Evolutionary conservation across 306 rosid species (phyloP).

Genomic region (Inga oerstediana): DNA sequence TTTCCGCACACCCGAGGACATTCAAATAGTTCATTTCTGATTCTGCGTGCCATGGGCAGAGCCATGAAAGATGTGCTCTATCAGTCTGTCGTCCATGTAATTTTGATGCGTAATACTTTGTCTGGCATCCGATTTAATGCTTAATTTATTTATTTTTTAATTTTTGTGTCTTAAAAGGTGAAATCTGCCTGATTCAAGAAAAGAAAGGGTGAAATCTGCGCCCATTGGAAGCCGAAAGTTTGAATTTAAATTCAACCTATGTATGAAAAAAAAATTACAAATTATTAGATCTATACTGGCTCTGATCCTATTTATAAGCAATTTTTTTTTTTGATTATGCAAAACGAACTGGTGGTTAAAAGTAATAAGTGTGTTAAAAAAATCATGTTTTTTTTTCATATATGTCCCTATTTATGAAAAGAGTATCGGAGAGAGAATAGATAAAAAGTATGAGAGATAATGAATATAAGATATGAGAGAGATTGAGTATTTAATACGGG

Average conservation of each 20-base stretch:
- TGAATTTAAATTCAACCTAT: not conserved
- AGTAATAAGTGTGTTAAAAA: too few relatives aligned
- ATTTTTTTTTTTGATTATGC: too few relatives aligned
- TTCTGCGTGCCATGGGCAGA: not conserved
- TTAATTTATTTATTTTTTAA: not conserved
- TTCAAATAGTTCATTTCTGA: slow-evolving; percentile 17
- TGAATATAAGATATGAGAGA: too few relatives aligned
- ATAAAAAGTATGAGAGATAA: too few relatives aligned
- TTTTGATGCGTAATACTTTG: not conserved
- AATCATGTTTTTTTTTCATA: too few relatives aligned
- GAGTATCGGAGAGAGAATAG: too few relatives aligned
- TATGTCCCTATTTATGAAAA: too few relatives aligned
- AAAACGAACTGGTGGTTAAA: too few relatives aligned
- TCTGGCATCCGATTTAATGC: not conserved
- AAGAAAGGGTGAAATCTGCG: not conserved
- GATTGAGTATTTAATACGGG: too few relatives aligned
- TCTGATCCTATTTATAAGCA: too few relatives aligned
- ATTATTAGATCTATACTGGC: not conserved
- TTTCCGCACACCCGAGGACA: not conserved
- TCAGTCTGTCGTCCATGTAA: not conserved
- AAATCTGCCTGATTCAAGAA: not conserved
- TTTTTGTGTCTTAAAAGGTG: not conserved
- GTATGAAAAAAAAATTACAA: not conserved
- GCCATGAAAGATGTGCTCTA: not conserved
- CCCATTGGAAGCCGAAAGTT: not conserved